Percentiles rank a stretch among this genome's conserved stretches.
phyloP scores from a whole-genome alignment of 495 filamentous ascomycete species.

The Penicillium angulare region DNA sequence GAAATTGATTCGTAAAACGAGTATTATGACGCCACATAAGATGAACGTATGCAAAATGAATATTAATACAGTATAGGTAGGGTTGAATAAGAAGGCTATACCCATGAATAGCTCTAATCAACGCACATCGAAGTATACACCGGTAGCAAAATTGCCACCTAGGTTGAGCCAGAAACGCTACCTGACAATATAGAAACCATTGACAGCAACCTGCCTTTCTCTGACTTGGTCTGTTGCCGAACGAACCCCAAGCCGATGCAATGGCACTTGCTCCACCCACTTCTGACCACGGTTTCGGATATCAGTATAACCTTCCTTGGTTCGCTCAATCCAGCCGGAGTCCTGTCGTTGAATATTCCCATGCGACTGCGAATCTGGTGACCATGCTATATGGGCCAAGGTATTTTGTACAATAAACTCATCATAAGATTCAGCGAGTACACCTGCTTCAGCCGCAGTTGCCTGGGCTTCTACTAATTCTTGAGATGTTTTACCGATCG shows the following conservation, averaged over 20 bases:
- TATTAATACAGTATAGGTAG: too few species aligned
- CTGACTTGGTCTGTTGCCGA: slow-evolving; percentile 43
- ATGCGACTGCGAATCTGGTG: slow-evolving; percentile 26
- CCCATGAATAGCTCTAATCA: too few species aligned
- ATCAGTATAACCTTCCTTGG: slow-evolving; percentile 37
- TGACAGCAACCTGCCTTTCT: slow-evolving; percentile 40
- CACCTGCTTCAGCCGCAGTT: slow-evolving; percentile 34
- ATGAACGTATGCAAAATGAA: too few species aligned
- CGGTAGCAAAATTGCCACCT: too few species aligned
- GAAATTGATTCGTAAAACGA: too few species aligned
- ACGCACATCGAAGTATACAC: too few species aligned
- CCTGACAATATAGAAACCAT: slow-evolving; percentile 43
- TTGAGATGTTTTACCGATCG: slow-evolving; percentile 21
- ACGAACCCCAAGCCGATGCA: slow-evolving; percentile 57
- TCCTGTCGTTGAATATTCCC: slow-evolving; percentile 24
- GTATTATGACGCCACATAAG: too few species aligned
- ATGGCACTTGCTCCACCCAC: slow-evolving; percentile 50
- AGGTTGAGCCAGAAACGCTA: too few species aligned
- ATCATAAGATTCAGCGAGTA: slow-evolving; percentile 48
- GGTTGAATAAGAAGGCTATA: too few species aligned
- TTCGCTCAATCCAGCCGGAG: slow-evolving; percentile 28
- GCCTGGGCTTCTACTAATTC: slow-evolving; percentile 29
- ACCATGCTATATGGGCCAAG: slow-evolving; percentile 56
- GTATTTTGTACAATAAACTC: slow-evolving; percentile 47
- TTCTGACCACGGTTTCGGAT: slow-evolving; percentile 43